Evolutionary conservation across 192 early-diverging fungal genomes (phyloP).

Genomic region (Geranomyces variabilis): DNA sequence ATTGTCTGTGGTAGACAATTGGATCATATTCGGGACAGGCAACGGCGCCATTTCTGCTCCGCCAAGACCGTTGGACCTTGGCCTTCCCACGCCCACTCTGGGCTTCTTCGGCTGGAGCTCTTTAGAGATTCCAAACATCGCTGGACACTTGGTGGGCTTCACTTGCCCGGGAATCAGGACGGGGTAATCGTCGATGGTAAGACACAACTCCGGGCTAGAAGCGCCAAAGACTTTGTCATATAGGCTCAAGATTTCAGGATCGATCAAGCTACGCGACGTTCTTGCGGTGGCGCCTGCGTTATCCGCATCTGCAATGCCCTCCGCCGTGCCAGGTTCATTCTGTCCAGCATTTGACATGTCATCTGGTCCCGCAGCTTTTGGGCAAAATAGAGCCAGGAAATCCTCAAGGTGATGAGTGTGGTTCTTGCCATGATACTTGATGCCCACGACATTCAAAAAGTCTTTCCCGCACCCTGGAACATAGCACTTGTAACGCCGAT

Average conservation of each 20-base stretch:
- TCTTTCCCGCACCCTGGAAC: conserved; percentile 25
- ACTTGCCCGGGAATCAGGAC: not conserved
- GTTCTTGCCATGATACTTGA: conserved; percentile 20
- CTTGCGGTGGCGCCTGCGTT: not conserved
- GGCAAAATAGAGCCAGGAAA: conserved; percentile 27
- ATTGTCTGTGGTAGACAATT: not conserved
- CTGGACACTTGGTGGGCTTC: not conserved
- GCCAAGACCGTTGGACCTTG: not conserved
- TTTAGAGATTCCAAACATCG: not conserved
- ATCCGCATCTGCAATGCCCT: not conserved
- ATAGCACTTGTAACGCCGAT: conserved; percentile 25
- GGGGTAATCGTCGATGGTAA: not conserved
- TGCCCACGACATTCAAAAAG: conserved; percentile 24
- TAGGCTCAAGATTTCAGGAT: conserved; percentile 1
- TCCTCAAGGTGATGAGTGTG: conserved; percentile 29
- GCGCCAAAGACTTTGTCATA: not conserved
- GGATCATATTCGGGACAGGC: not conserved
- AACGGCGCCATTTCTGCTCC: not conserved
- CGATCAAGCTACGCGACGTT: not conserved
- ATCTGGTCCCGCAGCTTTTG: not conserved
- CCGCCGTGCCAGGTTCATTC: not conserved
- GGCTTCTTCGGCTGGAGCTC: not conserved
- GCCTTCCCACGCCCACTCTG: not conserved
- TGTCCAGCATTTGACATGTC: conserved; percentile 13
- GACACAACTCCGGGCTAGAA: not conserved